Evolutionary conservation across 1,284 basidiomycete species (phyloP).

Genomic region (Fomitiporia mediterranea): DNA sequence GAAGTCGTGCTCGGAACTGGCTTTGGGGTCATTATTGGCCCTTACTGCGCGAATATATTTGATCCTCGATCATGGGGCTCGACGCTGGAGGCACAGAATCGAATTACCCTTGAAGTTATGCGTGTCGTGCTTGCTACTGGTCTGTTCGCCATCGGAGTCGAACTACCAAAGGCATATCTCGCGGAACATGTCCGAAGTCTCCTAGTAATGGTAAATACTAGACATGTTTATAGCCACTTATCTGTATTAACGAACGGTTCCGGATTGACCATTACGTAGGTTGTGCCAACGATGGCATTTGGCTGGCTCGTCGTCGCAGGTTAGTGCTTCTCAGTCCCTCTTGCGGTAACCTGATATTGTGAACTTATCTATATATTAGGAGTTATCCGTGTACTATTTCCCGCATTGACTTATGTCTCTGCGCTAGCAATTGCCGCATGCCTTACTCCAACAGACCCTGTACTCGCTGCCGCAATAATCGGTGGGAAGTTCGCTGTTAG

Average conservation of each 20-base stretch:
- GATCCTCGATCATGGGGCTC: constrained; percentile 74
- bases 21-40: constrained; percentile 72
- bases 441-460: constrained; percentile 92
- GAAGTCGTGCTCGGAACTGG: constrained; percentile 89
- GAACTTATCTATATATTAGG: constrained; percentile 29
- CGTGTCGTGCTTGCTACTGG: constrained; percentile 68
- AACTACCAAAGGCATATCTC: constrained; percentile 66
- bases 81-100: constrained; percentile 34
- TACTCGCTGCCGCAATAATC: constrained; percentile 41
- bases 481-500: constrained; percentile 87
- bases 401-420: constrained; percentile 62
- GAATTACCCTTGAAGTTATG: constrained; percentile 76
- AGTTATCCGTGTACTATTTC: constrained; percentile 66
- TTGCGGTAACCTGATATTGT: background rate
- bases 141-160: constrained; percentile 71
- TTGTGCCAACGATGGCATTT: constrained; percentile 75
- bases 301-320: constrained; percentile 69
- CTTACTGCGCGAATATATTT: constrained; percentile 72
- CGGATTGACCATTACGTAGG: background rate
- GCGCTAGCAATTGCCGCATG: constrained; percentile 84
- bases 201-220: constrained; percentile 41
- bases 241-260: background rate
- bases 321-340: constrained; percentile 28
- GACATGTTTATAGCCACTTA: constrained; percentile 61
- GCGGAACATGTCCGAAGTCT: constrained; percentile 57